Conservation (phyloP, 306 rosid genomes). For the Acacia acuminata region DNA sequence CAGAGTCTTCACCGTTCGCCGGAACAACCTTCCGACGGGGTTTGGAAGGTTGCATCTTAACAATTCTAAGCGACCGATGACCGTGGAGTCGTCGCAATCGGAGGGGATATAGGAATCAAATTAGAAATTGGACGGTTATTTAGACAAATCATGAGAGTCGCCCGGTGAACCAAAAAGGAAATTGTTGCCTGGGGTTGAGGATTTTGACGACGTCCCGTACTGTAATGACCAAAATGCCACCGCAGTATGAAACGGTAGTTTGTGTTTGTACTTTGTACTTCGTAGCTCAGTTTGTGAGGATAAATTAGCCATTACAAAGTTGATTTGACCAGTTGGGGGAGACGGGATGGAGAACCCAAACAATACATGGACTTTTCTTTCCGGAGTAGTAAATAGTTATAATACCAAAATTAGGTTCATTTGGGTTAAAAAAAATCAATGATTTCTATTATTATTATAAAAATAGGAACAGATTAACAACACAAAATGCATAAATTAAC, state of each 20-base stretch:
- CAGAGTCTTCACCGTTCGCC: constrained; percentile 68
- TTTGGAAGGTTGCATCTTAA: constrained; percentile 59
- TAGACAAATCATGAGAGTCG: constrained; percentile 31
- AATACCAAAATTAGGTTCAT: not conserved
- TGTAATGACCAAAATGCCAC: constrained; percentile 28
- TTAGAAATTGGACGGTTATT: constrained; percentile 4
- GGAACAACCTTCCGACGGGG: constrained; percentile 82
- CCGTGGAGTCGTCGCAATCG: constrained; percentile 32
- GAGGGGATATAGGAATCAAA: constrained; percentile 50
- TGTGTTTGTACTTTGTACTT: not conserved
- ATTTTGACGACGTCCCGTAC: not conserved
- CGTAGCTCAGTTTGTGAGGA: constrained; percentile 1
- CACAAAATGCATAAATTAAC: too few relatives aligned
- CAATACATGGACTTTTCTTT: not conserved
- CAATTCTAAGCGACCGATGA: not conserved
- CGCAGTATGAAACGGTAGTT: not conserved
- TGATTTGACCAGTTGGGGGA: not conserved
- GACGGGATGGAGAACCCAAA: not conserved
- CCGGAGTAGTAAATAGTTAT: too few relatives aligned
- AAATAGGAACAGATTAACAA: not conserved
- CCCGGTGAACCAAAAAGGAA: not conserved
- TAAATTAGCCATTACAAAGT: not conserved
- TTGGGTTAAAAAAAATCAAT: not conserved
- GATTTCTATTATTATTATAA: not conserved
- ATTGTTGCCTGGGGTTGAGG: not conserved